Evolutionary conservation across 2,329 filamentous ascomycete species (phyloP), one percentile per base, ranked within the genome.

Genomic region (Talaromyces rugulosus): DNA sequence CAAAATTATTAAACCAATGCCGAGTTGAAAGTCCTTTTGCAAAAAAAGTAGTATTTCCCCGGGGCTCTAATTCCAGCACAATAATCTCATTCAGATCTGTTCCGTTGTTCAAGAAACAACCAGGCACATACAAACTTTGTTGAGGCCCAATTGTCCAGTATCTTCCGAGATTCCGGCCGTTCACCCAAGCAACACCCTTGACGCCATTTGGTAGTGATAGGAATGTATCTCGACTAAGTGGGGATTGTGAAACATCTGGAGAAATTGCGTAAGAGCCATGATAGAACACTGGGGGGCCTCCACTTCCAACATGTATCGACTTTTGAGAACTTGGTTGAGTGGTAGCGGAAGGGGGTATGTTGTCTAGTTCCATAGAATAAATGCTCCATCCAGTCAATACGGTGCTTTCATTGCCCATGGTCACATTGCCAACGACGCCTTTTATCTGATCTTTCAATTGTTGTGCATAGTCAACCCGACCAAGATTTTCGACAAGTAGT

Each of bases 401-500:
- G 0, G 50, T 52, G 14, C 6, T 28, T 8, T 59, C 65, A 0
- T 61, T 67, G 1, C 75, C 78, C 1, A 83, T 62, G 0, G 72
- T 78, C 1, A 83, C 78, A 56, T 81, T 66, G 9, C 74, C 73
- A 4, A 70, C 58, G 16, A 83, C 77, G 0, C 81, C 81, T 64
- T 83, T 83, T 27, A 70, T 71, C 28, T 77, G 81, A 36, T 84
- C 80, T 5, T 71, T 70, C 9, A 81, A 71, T n/a, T 14, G n/a
- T n/a, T 40, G 53, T 33, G 4, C 40, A 52, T 52, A 52, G 14
- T 52, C 50, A 1, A 82, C 78, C 2, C 81, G 75, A 1, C 81
- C 81, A n/a, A 83, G 72, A 56, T 83, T 83, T 68, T 84, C 81
- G 1, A 82, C 76, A 3, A 83, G 67, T 0, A 83, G 73, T 61